phyloP scores from a whole-genome alignment of 2,329 filamentous ascomycete species.

The Pseudohalonectria lignicola region DNA sequence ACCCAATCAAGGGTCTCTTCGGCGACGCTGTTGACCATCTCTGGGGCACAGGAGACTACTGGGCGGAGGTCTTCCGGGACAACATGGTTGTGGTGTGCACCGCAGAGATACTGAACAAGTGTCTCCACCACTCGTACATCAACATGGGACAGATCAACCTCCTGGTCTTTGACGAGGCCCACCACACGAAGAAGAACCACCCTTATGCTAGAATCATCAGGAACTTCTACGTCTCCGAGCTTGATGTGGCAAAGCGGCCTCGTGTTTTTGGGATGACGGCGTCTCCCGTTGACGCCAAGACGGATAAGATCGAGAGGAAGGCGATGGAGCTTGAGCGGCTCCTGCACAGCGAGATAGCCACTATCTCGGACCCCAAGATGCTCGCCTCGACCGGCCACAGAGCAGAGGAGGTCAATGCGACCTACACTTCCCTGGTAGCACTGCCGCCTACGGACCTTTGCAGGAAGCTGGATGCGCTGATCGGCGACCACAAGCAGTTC shows the following conservation, averaged over 20 bases:
- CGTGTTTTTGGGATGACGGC: constrained; percentile 94
- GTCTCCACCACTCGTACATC: constrained; percentile 69
- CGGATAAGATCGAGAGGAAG: constrained; percentile 55
- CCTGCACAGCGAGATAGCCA: constrained; percentile 75
- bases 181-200: constrained; percentile 92
- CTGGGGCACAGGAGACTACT: constrained; percentile 30
- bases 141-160: constrained; percentile 77
- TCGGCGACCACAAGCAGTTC: constrained; percentile 34
- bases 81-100: constrained; percentile 89
- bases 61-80: constrained; percentile 39
- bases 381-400: not conserved
- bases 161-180: constrained; percentile 90
- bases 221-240: constrained; percentile 59
- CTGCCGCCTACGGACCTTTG: constrained; percentile 57
- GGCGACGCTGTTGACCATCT: constrained; percentile 49
- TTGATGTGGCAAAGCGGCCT: constrained; percentile 40
- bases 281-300: constrained; percentile 79
- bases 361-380: constrained; percentile 36
- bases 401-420: not conserved
- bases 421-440: constrained; percentile 20
- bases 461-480: constrained; percentile 34
- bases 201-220: constrained; percentile 84
- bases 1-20: constrained; percentile 62
- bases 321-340: constrained; percentile 65
- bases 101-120: constrained; percentile 72